phyloP scores from a whole-genome alignment of 257 asterid species.

The Solanum sitiens region DNA sequence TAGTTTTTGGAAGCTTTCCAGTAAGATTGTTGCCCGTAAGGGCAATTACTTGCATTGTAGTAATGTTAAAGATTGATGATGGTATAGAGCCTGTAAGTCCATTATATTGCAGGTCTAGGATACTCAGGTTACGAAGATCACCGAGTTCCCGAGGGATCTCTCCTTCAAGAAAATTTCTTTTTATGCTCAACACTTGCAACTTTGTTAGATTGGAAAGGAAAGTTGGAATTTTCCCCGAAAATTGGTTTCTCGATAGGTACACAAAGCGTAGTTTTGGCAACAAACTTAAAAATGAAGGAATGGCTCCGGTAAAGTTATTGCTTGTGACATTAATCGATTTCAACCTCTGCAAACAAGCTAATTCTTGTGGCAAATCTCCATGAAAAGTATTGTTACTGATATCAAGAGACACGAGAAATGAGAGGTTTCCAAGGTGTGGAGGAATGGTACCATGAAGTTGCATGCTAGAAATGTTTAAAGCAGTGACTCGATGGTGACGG shows the following conservation, averaged over 20 bases:
- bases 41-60: neutral
- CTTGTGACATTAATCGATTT: neutral
- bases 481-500: neutral
- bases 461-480: neutral
- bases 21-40: neutral
- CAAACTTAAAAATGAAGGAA: neutral
- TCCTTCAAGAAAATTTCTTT: neutral
- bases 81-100: neutral
- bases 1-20: neutral
- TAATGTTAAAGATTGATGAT: neutral
- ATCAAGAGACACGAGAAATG: neutral
- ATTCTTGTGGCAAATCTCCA: neutral
- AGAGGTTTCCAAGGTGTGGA: neutral
- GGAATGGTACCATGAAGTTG: neutral
- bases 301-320: neutral
- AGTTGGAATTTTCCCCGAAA: neutral
- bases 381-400: neutral
- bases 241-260: neutral
- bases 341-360: neutral
- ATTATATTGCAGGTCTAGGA: neutral
- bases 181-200: accelerated
- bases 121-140: neutral
- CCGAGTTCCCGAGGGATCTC: neutral
- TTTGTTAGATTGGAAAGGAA: neutral
- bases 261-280: neutral